phyloP scores from a whole-genome alignment of 352 stramenopile genomes.

The Phytopythium cucurbitacearum region DNA sequence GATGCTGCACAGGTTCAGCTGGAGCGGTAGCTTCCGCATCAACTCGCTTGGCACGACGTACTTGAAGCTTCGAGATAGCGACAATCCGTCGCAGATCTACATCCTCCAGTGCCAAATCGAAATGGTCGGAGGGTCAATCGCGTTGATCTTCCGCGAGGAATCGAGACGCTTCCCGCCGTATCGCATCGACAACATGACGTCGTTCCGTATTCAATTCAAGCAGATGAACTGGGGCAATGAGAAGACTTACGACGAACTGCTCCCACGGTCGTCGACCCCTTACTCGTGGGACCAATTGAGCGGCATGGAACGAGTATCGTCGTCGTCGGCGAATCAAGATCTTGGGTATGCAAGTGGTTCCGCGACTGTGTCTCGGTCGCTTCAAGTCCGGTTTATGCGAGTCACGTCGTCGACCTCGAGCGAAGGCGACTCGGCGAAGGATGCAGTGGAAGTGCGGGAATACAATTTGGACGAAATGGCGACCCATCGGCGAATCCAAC shows the following conservation, averaged over 20 bases:
- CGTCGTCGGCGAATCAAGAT: conserved; percentile 57
- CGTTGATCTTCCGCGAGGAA: conserved; percentile 81
- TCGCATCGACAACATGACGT: conserved; percentile 90
- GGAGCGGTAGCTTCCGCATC: conserved; percentile 85
- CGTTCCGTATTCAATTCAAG: conserved; percentile 85
- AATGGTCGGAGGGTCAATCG: conserved; percentile 80
- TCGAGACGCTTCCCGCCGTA: conserved; percentile 86
- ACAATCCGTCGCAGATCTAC: conserved; percentile 73
- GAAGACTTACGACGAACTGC: conserved; percentile 72
- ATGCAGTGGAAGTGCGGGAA: conserved; percentile 80
- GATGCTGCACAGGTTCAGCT: conserved; percentile 75
- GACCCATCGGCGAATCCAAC: conserved; percentile 70
- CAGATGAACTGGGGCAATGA: conserved; percentile 72
- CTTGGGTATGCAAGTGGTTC: conserved; percentile 55
- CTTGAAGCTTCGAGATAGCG: conserved; percentile 75
- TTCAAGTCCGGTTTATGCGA: conserved; percentile 87
- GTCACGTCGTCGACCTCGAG: conserved; percentile 71
- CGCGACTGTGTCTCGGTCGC: conserved; percentile 45
- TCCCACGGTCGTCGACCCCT: conserved; percentile 63
- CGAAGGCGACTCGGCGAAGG: conserved; percentile 56
- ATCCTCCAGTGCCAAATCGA: conserved; percentile 88
- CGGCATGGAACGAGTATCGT: conserved; percentile 54
- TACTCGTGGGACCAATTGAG: conserved; percentile 87
- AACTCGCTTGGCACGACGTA: conserved; percentile 84
- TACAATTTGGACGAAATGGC: conserved; percentile 88